Base-by-base conservation (phyloP, 2,329 filamentous ascomycete genomes). In the Myriangium duriaei region DNA sequence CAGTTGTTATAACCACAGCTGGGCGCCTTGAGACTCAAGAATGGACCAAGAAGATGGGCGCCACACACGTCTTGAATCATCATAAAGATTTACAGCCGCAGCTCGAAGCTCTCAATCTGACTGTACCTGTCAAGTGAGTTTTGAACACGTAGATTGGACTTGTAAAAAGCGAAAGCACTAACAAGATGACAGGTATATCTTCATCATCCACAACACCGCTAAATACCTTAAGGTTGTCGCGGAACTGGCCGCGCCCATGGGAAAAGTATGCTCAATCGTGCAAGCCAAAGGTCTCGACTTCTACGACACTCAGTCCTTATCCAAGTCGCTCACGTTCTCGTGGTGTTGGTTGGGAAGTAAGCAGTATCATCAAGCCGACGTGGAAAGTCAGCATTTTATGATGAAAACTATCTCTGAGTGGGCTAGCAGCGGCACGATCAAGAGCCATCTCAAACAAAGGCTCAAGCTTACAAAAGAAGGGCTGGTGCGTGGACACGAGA, bases 241-340 rank as follows among this genome's bases (percentile, higher is more conserved):
- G 2, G 53, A 57, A 15, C 51, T 65, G n/a, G 55, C 57, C 28
- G 59, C 57, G 11, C 61, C 63, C 2, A 64, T 65, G 29, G 62
- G 60, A 6, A 65, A 64, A 45, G 56, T 64, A 5, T 64, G 61
- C 51, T 62, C 57, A 10, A 65, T 67, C 39, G 61, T 67, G 11
- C 63, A 68, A 47, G 57, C 57, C 5, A 45, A 56, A 31, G 57
- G 62, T 21, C 45, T 59, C 19, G 56, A 56, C 15, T 60, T 65
- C 58, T 65, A 67, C 42, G 62, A 61, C 2, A 61, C 62, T 2
- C 54, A 63, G 47, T 65, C 62, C 48, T 63, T 65, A 61, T 55
- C 60, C 34, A 67, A 66, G 49, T 60, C 55, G 11, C 43, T 66
- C 35, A 57, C 55, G 1, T 66, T 64, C 38, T 49, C 54, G 3